Percentiles rank a stretch among this genome's conserved stretches.
These are phyloP conservation scores for Paramecium sonneborni DNA, from an alignment of 73 alveolate genomes.

Conservation along the genomic window DNA sequence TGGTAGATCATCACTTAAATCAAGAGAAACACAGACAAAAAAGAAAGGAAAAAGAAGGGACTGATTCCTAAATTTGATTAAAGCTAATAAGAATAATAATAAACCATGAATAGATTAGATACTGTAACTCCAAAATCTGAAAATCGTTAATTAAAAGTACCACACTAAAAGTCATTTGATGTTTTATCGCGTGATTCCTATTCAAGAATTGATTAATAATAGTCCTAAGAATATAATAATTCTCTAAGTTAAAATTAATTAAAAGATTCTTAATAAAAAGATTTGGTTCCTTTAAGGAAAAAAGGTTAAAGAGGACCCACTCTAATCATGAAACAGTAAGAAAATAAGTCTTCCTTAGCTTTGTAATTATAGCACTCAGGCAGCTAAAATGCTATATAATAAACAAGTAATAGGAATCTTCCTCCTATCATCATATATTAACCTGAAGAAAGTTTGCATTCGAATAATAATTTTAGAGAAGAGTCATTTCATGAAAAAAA, in stretches of 20 bases:
- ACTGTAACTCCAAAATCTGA: not conserved
- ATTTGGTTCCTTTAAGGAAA: not conserved
- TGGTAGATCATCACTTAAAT: not conserved
- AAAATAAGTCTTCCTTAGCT: not conserved
- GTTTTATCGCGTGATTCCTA: not conserved
- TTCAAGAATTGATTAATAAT: not conserved
- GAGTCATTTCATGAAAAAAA: conserved; percentile 23
- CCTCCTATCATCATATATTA: not conserved
- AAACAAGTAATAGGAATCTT: not conserved
- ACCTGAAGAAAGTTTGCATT: not conserved
- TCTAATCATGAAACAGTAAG: not conserved
- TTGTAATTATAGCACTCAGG: not conserved
- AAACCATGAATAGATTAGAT: not conserved
- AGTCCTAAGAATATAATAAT: not conserved
- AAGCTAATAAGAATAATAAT: not conserved
- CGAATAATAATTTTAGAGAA: not conserved
- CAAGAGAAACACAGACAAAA: conserved; percentile 13
- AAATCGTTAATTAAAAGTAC: not conserved
- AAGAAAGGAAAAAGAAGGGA: conserved; percentile 13
- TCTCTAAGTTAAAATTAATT: not conserved
- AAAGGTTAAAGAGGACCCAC: conserved; percentile 34
- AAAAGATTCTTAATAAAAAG: not conserved
- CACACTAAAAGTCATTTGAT: not conserved
- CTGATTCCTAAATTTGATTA: not conserved
- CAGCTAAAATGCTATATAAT: not conserved